phyloP scores from a whole-genome alignment of 164 flowering plant species.

The Vitis vinifera region DNA sequence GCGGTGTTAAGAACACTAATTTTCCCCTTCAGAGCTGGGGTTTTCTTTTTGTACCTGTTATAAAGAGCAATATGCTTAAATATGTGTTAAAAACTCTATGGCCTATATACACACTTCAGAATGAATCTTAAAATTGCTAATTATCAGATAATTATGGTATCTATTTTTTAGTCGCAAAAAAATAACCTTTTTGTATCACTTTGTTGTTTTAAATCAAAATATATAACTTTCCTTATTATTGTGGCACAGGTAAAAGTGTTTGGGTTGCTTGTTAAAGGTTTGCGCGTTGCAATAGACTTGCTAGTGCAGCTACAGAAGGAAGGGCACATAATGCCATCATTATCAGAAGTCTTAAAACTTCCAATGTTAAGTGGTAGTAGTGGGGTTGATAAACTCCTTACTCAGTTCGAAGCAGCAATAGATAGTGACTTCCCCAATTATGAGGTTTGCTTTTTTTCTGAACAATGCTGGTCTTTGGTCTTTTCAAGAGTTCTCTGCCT shows the following conservation, averaged over 20 bases:
- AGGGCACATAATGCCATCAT: conserved; percentile 24
- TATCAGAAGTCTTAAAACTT: conserved; percentile 49
- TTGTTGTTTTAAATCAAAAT: not conserved
- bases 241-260: conserved; percentile 71
- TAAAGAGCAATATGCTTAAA: too few relatives aligned
- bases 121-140: too few relatives aligned
- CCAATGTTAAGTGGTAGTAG: conserved; percentile 49
- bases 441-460: conserved; percentile 48
- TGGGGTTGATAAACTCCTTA: conserved; percentile 66
- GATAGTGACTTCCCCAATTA: conserved; percentile 83
- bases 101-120: too few relatives aligned
- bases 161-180: too few relatives aligned
- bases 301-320: conserved; percentile 53
- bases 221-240: not conserved
- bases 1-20: too few relatives aligned
- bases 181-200: not conserved
- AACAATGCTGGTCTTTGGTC: not conserved
- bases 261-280: conserved; percentile 84
- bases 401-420: conserved; percentile 88
- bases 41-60: not conserved
- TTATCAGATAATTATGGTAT: too few relatives aligned
- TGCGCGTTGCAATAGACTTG: conserved; percentile 61
- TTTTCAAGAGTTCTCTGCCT: not conserved
- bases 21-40: too few relatives aligned
- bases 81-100: not conserved